Conservation (phyloP, 1,284 basidiomycete species). For the Cryptococcus floricola region DNA sequence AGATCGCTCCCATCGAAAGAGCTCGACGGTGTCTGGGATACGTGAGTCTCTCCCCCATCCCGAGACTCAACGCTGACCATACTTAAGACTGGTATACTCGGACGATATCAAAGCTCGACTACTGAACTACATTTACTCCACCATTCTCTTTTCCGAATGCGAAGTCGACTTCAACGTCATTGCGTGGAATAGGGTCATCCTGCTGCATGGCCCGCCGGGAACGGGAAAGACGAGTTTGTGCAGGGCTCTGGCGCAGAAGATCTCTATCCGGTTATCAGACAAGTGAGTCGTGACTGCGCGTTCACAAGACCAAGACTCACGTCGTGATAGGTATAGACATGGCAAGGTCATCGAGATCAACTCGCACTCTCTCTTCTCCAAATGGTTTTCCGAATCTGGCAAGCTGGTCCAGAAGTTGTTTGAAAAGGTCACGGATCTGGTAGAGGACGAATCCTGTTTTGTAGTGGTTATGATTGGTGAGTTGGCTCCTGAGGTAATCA, state of each 20-base stretch:
- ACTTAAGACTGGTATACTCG: conserved; percentile 76
- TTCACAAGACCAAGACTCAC: not conserved
- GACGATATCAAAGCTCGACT: conserved; percentile 84
- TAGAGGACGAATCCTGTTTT: conserved; percentile 83
- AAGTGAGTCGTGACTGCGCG: conserved; percentile 53
- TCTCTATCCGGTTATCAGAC: conserved; percentile 82
- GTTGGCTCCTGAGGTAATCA: conserved; percentile 4
- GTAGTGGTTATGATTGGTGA: conserved; percentile 90
- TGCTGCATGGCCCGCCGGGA: conserved; percentile 94
- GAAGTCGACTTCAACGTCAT: conserved; percentile 87
- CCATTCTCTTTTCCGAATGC: conserved; percentile 81
- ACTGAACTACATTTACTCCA: conserved; percentile 90
- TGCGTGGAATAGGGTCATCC: conserved; percentile 86
- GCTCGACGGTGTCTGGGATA: conserved; percentile 83
- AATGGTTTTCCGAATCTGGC: conserved; percentile 98
- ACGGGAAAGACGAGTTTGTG: conserved; percentile 97
- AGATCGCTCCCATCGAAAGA: conserved; percentile 74
- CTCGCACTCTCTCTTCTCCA: conserved; percentile 90
- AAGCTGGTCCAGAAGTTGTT: conserved; percentile 96
- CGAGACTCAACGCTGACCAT: not conserved
- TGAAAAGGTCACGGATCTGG: conserved; percentile 77
- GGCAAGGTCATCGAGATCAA: conserved; percentile 94
- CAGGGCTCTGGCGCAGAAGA: conserved; percentile 89
- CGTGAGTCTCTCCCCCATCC: conserved; percentile 35
- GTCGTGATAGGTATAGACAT: conserved; percentile 64